Conservation (phyloP, 2,329 filamentous ascomycete species). For the Aspergillus unguis region DNA sequence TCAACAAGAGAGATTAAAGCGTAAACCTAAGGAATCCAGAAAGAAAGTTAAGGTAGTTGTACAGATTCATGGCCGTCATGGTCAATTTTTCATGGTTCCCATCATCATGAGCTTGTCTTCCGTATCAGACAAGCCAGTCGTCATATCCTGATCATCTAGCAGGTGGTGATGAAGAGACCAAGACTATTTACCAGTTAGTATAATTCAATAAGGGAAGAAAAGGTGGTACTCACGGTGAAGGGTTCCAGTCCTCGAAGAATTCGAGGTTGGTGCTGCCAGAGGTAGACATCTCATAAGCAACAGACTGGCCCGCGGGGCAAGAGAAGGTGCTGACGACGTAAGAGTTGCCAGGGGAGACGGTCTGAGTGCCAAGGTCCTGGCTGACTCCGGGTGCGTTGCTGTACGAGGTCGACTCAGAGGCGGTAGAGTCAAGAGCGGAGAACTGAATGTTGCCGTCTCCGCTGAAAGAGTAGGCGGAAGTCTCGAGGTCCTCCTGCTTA, state of each 20-base stretch:
- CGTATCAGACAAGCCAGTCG: neutral
- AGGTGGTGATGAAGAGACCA: slow-evolving; percentile 43
- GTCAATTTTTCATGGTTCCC: neutral
- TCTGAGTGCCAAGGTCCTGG: slow-evolving; percentile 41
- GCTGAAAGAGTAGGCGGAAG: slow-evolving; percentile 56
- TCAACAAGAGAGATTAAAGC: neutral
- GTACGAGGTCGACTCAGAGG: slow-evolving; percentile 51
- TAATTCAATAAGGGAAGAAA: neutral
- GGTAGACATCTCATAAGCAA: slow-evolving; percentile 53
- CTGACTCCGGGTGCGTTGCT: slow-evolving; percentile 50
- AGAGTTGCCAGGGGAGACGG: slow-evolving; percentile 53
- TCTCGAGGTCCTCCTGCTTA: slow-evolving; percentile 53
- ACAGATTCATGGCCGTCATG: neutral
- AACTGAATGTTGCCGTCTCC: slow-evolving; percentile 56
- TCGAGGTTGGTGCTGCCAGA: slow-evolving; percentile 51
- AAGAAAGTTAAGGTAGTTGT: neutral
- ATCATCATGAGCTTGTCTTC: neutral
- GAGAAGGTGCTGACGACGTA: slow-evolving; percentile 53
- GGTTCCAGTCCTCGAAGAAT: slow-evolving; percentile 65
- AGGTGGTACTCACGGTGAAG: slow-evolving; percentile 41
- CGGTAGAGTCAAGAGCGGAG: slow-evolving; percentile 47
- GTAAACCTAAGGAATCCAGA: neutral
- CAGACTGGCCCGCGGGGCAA: slow-evolving; percentile 53
- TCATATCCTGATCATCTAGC: neutral
- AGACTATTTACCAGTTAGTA: slow-evolving; percentile 28